A percentile compares a stretch with the other conserved stretches of the same genome.
Evolutionary conservation across 306 rosid genomes (phyloP).

Genomic region (Hippophae gyantsensis): DNA sequence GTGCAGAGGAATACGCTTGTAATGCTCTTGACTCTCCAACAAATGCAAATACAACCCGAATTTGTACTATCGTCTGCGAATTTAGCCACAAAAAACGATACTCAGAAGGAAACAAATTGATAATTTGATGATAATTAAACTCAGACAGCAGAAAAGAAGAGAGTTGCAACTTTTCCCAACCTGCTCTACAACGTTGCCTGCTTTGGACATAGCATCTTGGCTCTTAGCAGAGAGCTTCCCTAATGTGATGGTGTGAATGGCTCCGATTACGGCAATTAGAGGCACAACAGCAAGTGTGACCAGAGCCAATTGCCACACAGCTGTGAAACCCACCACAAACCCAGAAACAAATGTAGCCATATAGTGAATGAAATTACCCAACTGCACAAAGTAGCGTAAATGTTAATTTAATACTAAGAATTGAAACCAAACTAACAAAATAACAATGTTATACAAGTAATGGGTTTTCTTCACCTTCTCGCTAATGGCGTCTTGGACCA

Average conservation of each 20-base stretch:
- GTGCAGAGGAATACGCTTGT: conserved; percentile 60
- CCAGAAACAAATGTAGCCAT: conserved; percentile 98
- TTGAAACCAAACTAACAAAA: not conserved
- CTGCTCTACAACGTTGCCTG: conserved; percentile 93
- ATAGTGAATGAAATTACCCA: conserved; percentile 92
- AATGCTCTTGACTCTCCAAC: conserved; percentile 79
- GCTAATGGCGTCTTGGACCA: conserved; percentile 97
- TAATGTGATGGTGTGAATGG: conserved; percentile 65
- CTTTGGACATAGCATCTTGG: conserved; percentile 87
- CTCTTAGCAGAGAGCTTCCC: conserved; percentile 80
- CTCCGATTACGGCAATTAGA: conserved; percentile 87
- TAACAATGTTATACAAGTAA: too few relatives aligned
- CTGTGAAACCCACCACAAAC: conserved; percentile 89
- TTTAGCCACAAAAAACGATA: conserved; percentile 17
- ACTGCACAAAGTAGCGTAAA: conserved; percentile 39
- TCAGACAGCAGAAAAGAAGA: conserved; percentile 1
- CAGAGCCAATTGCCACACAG: conserved; percentile 93
- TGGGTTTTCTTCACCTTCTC: conserved; percentile 61
- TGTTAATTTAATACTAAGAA: not conserved
- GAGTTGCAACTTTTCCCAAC: conserved; percentile 17
- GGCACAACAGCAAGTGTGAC: conserved; percentile 96
- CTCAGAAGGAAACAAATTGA: conserved; percentile 17
- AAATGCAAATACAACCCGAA: conserved; percentile 69
- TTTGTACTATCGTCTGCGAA: conserved; percentile 79
- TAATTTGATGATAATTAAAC: conserved; percentile 7